phyloP scores from a whole-genome alignment of 2,329 filamentous ascomycete genomes.

The Diaporthe caulivora region DNA sequence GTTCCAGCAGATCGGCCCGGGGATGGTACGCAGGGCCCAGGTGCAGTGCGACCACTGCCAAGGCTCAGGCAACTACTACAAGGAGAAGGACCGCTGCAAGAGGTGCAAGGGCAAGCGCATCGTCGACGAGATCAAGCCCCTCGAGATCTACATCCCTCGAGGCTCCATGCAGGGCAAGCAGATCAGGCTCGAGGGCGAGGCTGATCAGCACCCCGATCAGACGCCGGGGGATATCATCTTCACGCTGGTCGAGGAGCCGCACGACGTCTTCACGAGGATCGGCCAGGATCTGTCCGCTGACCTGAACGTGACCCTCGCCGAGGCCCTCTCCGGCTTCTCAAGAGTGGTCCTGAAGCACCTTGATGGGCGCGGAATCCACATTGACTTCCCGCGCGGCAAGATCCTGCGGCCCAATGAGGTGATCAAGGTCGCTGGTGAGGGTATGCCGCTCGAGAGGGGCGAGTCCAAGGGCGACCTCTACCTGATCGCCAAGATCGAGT shows the following conservation, averaged over 20 bases:
- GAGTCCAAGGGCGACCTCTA: conserved; percentile 90
- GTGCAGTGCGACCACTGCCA: conserved; percentile 86
- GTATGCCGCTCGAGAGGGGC: conserved; percentile 92
- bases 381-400: conserved; percentile 84
- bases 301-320: conserved; percentile 82
- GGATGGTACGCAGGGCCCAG: conserved; percentile 84
- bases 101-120: conserved; percentile 97
- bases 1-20: conserved; percentile 86
- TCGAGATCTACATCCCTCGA: conserved; percentile 95
- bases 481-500: conserved; percentile 85
- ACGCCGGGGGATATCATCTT: conserved; percentile 95
- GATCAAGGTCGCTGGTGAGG: conserved; percentile 88
- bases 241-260: conserved; percentile 82
- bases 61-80: conserved; percentile 87
- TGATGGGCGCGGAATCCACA: conserved; percentile 88
- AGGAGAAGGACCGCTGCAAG: conserved; percentile 98
- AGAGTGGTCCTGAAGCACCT: conserved; percentile 92
- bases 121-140: conserved; percentile 88
- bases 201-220: conserved; percentile 90
- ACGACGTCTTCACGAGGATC: conserved; percentile 84
- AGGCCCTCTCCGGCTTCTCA: conserved; percentile 90
- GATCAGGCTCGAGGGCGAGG: conserved; percentile 92
- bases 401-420: conserved; percentile 86
- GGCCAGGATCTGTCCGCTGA: conserved; percentile 88
- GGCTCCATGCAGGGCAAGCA: conserved; percentile 89